Base-by-base conservation (phyloP, 768 basidiomycete genomes). In the Termitomyces sp. region DNA sequence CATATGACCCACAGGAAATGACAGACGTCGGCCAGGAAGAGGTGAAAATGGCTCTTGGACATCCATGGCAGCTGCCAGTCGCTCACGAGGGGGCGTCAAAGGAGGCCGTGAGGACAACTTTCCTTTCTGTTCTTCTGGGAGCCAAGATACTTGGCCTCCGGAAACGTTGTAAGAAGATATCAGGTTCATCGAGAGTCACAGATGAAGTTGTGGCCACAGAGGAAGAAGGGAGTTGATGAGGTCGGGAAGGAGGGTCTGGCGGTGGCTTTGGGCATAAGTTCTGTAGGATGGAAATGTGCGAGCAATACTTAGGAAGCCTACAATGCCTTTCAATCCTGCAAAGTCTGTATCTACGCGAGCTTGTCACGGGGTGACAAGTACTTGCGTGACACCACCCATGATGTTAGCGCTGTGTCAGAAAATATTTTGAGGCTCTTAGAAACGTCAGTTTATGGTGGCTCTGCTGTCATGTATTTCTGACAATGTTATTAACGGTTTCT, bases 131-230 rank as follows among this genome's bases (percentile, higher is more conserved):
- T 76, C 72, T 54, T 83, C 73, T 46, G 80, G 87, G 77, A 11
- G 79, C 76, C 8, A 91, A 75, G 6, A 90, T 75, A 63, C 85
- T 88, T 20, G 88, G 84, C 8, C 87, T 78, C 58, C 88, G 86
- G 61, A 90, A 83, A 16, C 88, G 84, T 48, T 78, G 78, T 59
- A 86, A 76, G 36, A 91, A 71, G 48, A 84, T 72, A 46, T 80
- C 80, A 54, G 83, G 81, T 58, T 88, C 82, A 61, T 90, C 88
- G 33, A 85, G 80, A 41, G 79, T 72, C 18, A 79, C 66, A 4
- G 78, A 72, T 34, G 83, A 78, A 20, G 78, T 75, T 7, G 80
- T 73, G 47, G 83, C 78, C 44, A 79, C 79, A 33, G 75, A 69
- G 2, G 75, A 68, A 6, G 75, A 71, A 63, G 88, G 88, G 16